Conservation (phyloP, 2,329 filamentous ascomycete species). For the Acephala macrosclerotiorum region DNA sequence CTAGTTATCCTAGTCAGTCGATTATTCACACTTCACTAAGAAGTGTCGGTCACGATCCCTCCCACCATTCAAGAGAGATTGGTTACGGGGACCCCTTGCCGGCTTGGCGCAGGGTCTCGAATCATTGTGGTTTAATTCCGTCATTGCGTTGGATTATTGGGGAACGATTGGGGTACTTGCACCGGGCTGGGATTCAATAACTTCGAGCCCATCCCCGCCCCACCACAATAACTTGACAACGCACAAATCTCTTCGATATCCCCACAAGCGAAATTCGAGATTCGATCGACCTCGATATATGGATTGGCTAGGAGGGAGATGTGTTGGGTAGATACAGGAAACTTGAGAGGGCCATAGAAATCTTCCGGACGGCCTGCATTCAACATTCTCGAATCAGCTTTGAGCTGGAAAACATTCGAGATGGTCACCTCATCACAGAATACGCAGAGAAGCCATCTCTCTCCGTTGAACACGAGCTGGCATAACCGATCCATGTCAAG, state of each 20-base stretch:
- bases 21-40: background rate
- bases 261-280: background rate
- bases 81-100: constrained; percentile 6
- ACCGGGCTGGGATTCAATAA: constrained; percentile 2
- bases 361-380: background rate
- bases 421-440: constrained; percentile 21
- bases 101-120: constrained; percentile 10
- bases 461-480: constrained; percentile 24
- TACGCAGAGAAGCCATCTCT: constrained; percentile 16
- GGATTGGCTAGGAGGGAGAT: constrained; percentile 9
- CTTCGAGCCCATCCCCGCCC: constrained; percentile 5
- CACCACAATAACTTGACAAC: constrained; percentile 14
- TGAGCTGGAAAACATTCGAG: constrained; percentile 11
- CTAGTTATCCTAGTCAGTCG: constrained; percentile 7
- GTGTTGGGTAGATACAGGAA: constrained; percentile 4
- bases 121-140: constrained; percentile 6
- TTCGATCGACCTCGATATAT: background rate
- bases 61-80: constrained; percentile 8
- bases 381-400: constrained; percentile 2
- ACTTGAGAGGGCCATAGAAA: background rate
- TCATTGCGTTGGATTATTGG: constrained; percentile 7
- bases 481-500: constrained; percentile 39
- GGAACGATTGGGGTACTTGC: background rate
- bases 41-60: constrained; percentile 2
- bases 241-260: background rate